These are phyloP conservation scores for Aspergillus fructus DNA, from an alignment of 2,329 filamentous ascomycete genomes.

Conservation along the genomic window DNA sequence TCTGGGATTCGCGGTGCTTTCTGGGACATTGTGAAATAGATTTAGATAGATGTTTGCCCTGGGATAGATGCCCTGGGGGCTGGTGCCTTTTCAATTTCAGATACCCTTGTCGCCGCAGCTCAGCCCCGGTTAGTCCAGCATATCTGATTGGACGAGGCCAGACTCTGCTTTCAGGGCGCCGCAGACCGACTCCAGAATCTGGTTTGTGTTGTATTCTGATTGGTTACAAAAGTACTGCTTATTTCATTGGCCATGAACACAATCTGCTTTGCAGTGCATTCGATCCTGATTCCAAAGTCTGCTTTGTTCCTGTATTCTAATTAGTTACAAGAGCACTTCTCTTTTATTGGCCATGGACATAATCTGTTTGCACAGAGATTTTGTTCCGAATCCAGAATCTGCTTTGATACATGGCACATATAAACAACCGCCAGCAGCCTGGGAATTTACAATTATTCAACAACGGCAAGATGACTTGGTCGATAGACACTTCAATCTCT, in stretches of 20 bases:
- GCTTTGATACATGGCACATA: not conserved
- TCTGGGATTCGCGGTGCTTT: not conserved
- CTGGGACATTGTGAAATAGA: not conserved
- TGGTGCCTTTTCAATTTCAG: too few species aligned
- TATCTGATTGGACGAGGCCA: not conserved
- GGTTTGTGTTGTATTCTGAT: too few species aligned
- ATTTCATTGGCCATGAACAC: too few species aligned
- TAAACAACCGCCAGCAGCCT: not conserved
- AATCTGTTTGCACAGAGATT: not conserved
- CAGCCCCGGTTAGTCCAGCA: too few species aligned
- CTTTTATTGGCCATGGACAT: not conserved
- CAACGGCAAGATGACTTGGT: not conserved
- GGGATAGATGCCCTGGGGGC: too few species aligned
- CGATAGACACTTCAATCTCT: not conserved
- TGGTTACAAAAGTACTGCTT: too few species aligned
- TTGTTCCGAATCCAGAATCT: not conserved
- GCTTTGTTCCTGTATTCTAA: not conserved
- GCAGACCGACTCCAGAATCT: too few species aligned
- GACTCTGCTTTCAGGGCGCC: too few species aligned
- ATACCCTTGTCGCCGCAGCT: too few species aligned
- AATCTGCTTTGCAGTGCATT: too few species aligned
- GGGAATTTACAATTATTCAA: not conserved
- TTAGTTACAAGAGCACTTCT: not conserved
- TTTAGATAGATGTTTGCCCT: too few species aligned
- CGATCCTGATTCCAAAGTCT: not conserved